Conservation (phyloP, 129 eudicot species). For the Chrysanthemum lavandulifolium region DNA sequence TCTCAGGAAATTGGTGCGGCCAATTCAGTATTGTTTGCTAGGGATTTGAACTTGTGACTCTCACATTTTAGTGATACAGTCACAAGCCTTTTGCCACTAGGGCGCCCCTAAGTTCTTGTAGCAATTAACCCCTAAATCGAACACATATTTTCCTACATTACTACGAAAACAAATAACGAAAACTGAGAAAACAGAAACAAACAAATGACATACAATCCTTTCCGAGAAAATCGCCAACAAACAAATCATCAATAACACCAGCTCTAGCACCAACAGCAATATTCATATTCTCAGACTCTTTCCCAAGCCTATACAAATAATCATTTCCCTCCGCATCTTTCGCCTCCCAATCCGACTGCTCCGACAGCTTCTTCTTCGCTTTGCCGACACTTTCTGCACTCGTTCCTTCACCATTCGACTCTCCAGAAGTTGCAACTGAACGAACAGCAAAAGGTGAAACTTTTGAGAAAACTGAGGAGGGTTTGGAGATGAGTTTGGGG, state of each 20-base stretch:
- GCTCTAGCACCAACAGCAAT: conserved; percentile 94
- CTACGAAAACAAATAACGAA: background rate
- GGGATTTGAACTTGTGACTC: too few species aligned
- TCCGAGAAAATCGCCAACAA: conserved; percentile 86
- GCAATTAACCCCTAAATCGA: background rate
- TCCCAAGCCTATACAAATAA: conserved; percentile 84
- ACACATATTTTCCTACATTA: background rate
- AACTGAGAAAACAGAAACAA: background rate
- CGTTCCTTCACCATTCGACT: conserved; percentile 30
- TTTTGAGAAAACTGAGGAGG: conserved; percentile 21
- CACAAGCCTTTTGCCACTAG: too few species aligned
- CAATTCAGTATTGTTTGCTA: too few species aligned
- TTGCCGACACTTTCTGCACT: conserved; percentile 11
- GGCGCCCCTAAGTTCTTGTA: too few species aligned
- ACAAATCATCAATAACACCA: conserved; percentile 88
- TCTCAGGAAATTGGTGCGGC: too few species aligned
- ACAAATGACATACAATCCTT: conserved; percentile 61
- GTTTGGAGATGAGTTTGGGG: conserved; percentile 22
- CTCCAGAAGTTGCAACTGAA: conserved; percentile 35
- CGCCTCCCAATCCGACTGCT: conserved; percentile 94
- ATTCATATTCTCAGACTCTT: conserved; percentile 93
- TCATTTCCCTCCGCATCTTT: conserved; percentile 76
- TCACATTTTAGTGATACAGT: too few species aligned
- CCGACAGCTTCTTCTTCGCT: conserved; percentile 50
- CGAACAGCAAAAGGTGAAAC: conserved; percentile 22